Conservation (phyloP, 495 filamentous ascomycete genomes). For the Hypoxylon intermedium region DNA sequence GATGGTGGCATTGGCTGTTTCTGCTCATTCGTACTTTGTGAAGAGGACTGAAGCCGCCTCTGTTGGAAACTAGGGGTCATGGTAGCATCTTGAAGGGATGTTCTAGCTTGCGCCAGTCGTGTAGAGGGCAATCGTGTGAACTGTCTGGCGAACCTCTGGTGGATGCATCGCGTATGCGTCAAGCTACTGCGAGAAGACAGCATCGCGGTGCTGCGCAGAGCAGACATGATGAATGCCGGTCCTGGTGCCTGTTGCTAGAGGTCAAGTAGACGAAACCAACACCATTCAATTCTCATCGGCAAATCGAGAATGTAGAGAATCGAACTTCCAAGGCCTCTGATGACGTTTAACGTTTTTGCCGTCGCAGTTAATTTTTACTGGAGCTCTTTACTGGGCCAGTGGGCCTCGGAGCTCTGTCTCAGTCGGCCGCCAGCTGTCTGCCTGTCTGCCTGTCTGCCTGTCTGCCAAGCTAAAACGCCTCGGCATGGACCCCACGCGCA, state of each 20-base stretch:
- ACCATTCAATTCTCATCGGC: too few species aligned
- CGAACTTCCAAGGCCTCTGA: too few species aligned
- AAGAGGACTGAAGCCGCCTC: slow-evolving; percentile 35
- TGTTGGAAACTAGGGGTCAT: slow-evolving; percentile 24
- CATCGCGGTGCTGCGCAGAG: slow-evolving; percentile 8
- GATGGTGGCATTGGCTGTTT: slow-evolving; percentile 32
- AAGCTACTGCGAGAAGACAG: slow-evolving; percentile 10
- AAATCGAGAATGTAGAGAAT: too few species aligned
- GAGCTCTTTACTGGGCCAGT: too few species aligned
- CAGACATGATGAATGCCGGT: slow-evolving; percentile 8
- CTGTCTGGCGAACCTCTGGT: slow-evolving; percentile 14
- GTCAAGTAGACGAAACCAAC: neutral
- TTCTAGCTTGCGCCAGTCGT: neutral
- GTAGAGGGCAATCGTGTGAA: neutral
- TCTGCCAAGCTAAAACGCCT: too few species aligned
- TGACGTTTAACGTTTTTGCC: too few species aligned
- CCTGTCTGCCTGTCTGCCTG: too few species aligned
- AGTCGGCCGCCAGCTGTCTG: too few species aligned
- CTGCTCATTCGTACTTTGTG: slow-evolving; percentile 25
- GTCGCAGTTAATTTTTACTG: too few species aligned
- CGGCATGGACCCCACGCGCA: too few species aligned
- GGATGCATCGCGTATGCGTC: slow-evolving; percentile 24
- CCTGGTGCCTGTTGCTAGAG: neutral
- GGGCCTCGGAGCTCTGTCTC: too few species aligned
- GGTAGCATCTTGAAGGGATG: neutral